Evolutionary conservation across 495 filamentous ascomycete genomes (phyloP).

Genomic region (Neurospora pannonica): DNA sequence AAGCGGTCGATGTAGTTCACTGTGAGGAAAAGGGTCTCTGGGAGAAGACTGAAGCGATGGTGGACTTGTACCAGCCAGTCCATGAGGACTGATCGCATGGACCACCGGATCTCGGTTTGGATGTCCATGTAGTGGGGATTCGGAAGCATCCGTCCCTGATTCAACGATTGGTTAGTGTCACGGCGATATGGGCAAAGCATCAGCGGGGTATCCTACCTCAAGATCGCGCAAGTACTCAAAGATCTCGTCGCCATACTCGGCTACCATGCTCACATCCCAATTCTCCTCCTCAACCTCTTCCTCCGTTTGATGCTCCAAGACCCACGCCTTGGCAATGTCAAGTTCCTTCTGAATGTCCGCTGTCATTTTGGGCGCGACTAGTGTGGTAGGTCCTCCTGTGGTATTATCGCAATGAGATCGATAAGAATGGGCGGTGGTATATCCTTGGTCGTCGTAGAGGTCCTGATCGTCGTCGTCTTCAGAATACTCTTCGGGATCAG

Average conservation of each 20-base stretch:
- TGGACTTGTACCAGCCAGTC: slow-evolving; percentile 98
- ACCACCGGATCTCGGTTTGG: slow-evolving; percentile 97
- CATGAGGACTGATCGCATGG: slow-evolving; percentile 94
- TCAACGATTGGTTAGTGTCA: slow-evolving; percentile 11
- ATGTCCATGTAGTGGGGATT: slow-evolving; percentile 92
- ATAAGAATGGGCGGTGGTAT: slow-evolving; percentile 65
- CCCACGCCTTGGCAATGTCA: slow-evolving; percentile 54
- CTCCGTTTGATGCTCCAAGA: slow-evolving; percentile 44
- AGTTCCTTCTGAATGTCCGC: slow-evolving; percentile 56
- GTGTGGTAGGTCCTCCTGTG: slow-evolving; percentile 55
- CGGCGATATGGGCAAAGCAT: neutral
- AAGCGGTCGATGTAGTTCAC: slow-evolving; percentile 97
- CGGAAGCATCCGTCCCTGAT: slow-evolving; percentile 68
- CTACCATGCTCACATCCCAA: slow-evolving; percentile 96
- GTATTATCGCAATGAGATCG: slow-evolving; percentile 72
- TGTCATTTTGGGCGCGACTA: slow-evolving; percentile 64
- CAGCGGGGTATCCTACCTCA: slow-evolving; percentile 54
- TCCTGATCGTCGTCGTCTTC: slow-evolving; percentile 69
- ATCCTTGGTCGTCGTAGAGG: slow-evolving; percentile 74
- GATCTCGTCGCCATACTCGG: slow-evolving; percentile 92
- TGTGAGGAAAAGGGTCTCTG: slow-evolving; percentile 87
- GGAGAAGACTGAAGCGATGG: slow-evolving; percentile 77
- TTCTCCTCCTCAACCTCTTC: slow-evolving; percentile 74
- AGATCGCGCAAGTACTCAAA: slow-evolving; percentile 81
- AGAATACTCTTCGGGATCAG: slow-evolving; percentile 65